Evolutionary conservation across 2,329 filamentous ascomycete species (phyloP).

Genomic region (Cercospora sp.): DNA sequence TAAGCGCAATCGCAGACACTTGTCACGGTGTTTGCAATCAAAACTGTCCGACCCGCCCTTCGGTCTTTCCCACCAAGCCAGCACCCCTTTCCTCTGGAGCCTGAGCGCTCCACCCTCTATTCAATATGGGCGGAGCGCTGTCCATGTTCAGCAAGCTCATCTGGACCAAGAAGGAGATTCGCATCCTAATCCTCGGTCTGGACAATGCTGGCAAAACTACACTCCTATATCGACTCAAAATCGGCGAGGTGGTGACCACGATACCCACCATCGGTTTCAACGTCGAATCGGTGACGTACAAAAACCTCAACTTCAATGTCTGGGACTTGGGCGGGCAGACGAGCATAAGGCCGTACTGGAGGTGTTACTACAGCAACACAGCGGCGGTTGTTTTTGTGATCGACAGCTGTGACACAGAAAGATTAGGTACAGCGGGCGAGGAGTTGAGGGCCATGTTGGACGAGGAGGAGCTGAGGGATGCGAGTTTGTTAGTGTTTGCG

Average conservation of each 20-base stretch:
- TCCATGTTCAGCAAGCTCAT: conserved; percentile 67
- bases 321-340: conserved; percentile 99
- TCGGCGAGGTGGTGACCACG: conserved; percentile 97
- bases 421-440: conserved; percentile 86
- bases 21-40: neutral
- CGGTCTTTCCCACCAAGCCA: neutral
- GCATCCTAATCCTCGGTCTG: conserved; percentile 71
- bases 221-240: conserved; percentile 89
- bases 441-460: conserved; percentile 94
- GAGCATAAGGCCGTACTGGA: conserved; percentile 98
- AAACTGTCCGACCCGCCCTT: neutral
- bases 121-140: conserved; percentile 57
- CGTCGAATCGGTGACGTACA: conserved; percentile 97
- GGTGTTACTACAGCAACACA: conserved; percentile 99
- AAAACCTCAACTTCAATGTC: conserved; percentile 97
- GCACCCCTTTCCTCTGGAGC: conserved; percentile 9
- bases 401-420: conserved; percentile 95
- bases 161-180: conserved; percentile 95
- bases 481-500: conserved; percentile 88
- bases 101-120: conserved; percentile 15
- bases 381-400: conserved; percentile 98
- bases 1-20: neutral
- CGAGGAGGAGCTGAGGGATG: conserved; percentile 93
- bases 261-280: conserved; percentile 99
- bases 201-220: conserved; percentile 99